A percentile compares a stretch with the other conserved stretches of the same genome.
Evolutionary conservation across 345 rosid species (phyloP).

Genomic region (Bruguiera sexangula): DNA sequence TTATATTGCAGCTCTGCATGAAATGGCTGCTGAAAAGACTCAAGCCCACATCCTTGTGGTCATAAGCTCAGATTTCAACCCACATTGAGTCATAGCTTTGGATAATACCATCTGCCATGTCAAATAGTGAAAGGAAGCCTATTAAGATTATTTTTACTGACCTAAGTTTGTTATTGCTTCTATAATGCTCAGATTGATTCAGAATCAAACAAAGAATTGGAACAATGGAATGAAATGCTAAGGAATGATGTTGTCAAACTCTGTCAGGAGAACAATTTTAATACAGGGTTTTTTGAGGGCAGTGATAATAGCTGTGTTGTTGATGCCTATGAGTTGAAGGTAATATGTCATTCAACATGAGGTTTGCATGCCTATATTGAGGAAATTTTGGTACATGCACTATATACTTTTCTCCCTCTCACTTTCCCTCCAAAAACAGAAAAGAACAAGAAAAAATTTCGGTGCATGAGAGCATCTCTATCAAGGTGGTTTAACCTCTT

Average conservation of each 20-base stretch:
- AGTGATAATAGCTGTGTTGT: conserved; percentile 71
- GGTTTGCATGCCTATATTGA: conserved; percentile 2
- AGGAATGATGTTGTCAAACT: conserved; percentile 76
- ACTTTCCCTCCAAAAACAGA: too few species aligned
- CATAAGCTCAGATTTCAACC: not conserved
- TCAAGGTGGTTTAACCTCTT: too few species aligned
- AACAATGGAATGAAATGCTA: conserved; percentile 96
- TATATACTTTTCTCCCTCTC: too few species aligned
- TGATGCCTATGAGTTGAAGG: conserved; percentile 98
- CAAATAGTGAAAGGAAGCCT: not conserved
- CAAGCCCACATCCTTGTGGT: not conserved
- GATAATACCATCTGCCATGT: not conserved
- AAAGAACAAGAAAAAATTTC: too few species aligned
- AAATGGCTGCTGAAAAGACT: not conserved
- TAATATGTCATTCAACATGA: conserved; percentile 17
- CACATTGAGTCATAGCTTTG: not conserved
- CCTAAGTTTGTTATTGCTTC: not conserved
- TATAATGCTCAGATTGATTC: conserved; percentile 60
- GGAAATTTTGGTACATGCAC: not conserved
- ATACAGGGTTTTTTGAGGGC: conserved; percentile 90
- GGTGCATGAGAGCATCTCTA: too few species aligned
- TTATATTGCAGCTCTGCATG: not conserved
- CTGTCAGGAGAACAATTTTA: conserved; percentile 92
- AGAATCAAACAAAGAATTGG: conserved; percentile 85
- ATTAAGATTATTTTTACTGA: too few species aligned